Evolutionary conservation across 106 monocot species (phyloP).

Genomic region (Posidonia australis): DNA sequence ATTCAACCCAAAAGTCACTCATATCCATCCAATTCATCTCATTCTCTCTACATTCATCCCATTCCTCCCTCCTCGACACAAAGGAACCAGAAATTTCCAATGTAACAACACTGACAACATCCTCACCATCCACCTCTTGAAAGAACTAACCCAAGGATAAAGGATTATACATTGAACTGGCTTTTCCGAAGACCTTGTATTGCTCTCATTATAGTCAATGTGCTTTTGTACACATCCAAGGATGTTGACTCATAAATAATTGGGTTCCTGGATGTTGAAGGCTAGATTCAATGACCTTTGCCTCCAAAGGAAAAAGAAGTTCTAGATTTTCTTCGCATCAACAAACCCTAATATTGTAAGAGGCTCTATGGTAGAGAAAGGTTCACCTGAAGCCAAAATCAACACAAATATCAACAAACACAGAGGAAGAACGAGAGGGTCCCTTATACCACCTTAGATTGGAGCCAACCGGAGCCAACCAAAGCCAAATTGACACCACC

Average conservation of each 20-base stretch:
- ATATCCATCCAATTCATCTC: no score
- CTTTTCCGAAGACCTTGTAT: conserved; percentile 65
- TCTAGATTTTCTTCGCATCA: conserved; percentile 86
- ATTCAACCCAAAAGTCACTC: no score
- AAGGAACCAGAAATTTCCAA: conserved; percentile 48
- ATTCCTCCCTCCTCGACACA: no score
- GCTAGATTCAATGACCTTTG: conserved; percentile 48
- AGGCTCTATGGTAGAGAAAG: conserved; percentile 85
- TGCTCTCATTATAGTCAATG: conserved; percentile 64
- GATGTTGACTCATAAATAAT: conserved; percentile 14
- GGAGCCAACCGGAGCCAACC: no score
- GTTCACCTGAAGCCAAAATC: no score
- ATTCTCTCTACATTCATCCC: no score
- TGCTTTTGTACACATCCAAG: conserved; percentile 53
- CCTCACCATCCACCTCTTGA: conserved; percentile 28
- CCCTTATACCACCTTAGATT: no score
- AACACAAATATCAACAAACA: no score
- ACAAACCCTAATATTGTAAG: conserved; percentile 59
- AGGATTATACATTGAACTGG: conserved; percentile 85
- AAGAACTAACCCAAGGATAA: conserved; percentile 67
- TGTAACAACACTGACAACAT: conserved; percentile 42
- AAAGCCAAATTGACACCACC: no score
- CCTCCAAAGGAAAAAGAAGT: conserved; percentile 73
- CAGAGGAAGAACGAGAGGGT: no score
- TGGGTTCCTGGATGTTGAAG: background rate